Conservation (phyloP, 2,329 filamentous ascomycete genomes). For the Dothiorella sarmentorum region DNA sequence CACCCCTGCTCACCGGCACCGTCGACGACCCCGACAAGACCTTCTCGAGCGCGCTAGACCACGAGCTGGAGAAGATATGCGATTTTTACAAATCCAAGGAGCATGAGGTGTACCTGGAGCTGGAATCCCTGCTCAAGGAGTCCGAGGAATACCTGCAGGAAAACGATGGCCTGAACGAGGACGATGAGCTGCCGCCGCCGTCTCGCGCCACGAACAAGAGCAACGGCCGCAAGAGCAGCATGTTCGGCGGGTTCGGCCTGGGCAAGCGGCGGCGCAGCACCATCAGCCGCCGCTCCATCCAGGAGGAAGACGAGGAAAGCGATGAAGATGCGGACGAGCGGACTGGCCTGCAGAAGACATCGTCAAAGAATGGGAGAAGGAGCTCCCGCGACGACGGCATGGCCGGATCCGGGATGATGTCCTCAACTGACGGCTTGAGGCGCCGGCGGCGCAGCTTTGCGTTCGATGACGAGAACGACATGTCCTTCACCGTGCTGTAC, state of each 20-base stretch:
- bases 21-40: conserved; percentile 70
- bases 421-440: not conserved
- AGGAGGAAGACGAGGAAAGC: conserved; percentile 57
- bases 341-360: conserved; percentile 37
- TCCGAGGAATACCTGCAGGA: conserved; percentile 65
- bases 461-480: conserved; percentile 76
- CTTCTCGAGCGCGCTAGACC: conserved; percentile 77
- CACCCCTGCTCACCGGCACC: conserved; percentile 70
- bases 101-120: conserved; percentile 77
- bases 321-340: conserved; percentile 60
- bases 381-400: conserved; percentile 23
- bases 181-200: conserved; percentile 37
- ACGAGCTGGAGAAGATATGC: conserved; percentile 90
- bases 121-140: conserved; percentile 72
- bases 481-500: conserved; percentile 66
- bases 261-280: conserved; percentile 46
- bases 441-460: conserved; percentile 59
- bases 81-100: conserved; percentile 91
- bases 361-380: conserved; percentile 29
- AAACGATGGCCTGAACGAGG: conserved; percentile 35
- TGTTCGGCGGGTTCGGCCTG: conserved; percentile 51
- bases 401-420: conserved; percentile 2
- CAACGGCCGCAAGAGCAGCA: conserved; percentile 45
- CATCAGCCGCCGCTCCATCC: conserved; percentile 40
- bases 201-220: conserved; percentile 28